Evolutionary conservation across 345 rosid species (phyloP).

Genomic region (Salix purpurea): DNA sequence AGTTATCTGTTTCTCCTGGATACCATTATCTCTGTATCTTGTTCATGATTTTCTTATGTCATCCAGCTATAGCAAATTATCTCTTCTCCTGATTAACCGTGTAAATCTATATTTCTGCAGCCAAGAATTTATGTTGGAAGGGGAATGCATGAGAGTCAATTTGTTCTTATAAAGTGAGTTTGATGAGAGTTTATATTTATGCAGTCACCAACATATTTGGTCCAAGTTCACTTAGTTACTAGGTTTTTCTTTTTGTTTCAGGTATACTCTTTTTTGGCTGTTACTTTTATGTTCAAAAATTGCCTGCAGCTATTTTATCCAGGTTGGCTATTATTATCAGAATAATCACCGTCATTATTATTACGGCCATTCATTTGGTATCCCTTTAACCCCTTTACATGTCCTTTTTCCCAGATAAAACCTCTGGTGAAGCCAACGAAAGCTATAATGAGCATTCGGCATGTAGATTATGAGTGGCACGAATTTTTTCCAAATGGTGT

Average conservation of each 20-base stretch:
- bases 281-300: conserved; percentile 67
- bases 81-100: conserved; percentile 17
- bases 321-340: conserved; percentile 40
- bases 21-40: background rate
- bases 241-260: conserved; percentile 29
- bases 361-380: background rate
- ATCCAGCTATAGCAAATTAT: background rate
- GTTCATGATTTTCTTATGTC: background rate
- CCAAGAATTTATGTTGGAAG: conserved; percentile 92
- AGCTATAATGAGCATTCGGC: conserved; percentile 67
- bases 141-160: conserved; percentile 99
- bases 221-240: conserved; percentile 1
- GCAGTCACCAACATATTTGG: conserved; percentile 5
- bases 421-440: conserved; percentile 89
- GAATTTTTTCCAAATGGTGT: conserved; percentile 84
- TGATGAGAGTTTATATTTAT: conserved; percentile 1
- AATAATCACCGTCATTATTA: background rate
- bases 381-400: background rate
- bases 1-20: background rate
- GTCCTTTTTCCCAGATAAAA: conserved; percentile 46
- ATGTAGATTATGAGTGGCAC: conserved; percentile 75
- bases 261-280: conserved; percentile 91
- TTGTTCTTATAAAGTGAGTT: conserved; percentile 82
- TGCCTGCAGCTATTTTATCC: conserved; percentile 71
- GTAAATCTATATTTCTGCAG: conserved; percentile 41